Base-by-base conservation (phyloP, 2,329 filamentous ascomycete genomes). In the Aspergillus udagawae region DNA sequence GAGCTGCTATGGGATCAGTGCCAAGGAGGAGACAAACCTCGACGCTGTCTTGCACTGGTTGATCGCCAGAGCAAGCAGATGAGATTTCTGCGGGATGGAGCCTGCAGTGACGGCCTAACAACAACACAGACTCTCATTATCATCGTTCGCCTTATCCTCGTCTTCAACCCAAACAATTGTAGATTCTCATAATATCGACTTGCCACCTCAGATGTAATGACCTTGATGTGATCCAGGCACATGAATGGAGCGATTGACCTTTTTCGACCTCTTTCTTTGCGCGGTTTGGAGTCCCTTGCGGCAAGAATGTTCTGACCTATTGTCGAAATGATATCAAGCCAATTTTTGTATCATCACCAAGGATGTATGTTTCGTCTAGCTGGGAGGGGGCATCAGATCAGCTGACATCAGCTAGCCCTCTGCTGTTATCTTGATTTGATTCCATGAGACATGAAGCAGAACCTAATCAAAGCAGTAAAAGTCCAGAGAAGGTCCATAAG, bases 1-100 rank as follows among this genome's bases (percentile, higher is more conserved):
- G 66, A 96, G 91, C 78, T 97, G 94, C 79, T 99, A 99, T 76
- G 93, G 93, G 60, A 97, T 99, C 78, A 97, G 92, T 74, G 94
- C 93, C 60, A 97, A 97, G 77, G 93, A 97, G 74, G 94, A 99
- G 79, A 99, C 93, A 57, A 99, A 99, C 77, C 86, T 99, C 63
- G 93, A 99, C 71, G 94, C 93, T 6, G 94, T 99, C 53, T 82
- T 99, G 68, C 90, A 96, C 73, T 99, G 94, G 90, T 81, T 99
- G 73, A 93, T 99, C 75, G 93, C 92, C 65, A 89, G 90, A 74
- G 88, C 92, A 62, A 91, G 83, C 72, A 87, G 87, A 77, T 92
- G 77, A 85, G 44, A 9, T 17, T 20, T 23, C 14, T 41, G 45
- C 50, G 44, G 25, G 41, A 12, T 21, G 21, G 47, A 35, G 20